Base-by-base conservation (phyloP, 306 rosid species). In the Quercus agrifolia region DNA sequence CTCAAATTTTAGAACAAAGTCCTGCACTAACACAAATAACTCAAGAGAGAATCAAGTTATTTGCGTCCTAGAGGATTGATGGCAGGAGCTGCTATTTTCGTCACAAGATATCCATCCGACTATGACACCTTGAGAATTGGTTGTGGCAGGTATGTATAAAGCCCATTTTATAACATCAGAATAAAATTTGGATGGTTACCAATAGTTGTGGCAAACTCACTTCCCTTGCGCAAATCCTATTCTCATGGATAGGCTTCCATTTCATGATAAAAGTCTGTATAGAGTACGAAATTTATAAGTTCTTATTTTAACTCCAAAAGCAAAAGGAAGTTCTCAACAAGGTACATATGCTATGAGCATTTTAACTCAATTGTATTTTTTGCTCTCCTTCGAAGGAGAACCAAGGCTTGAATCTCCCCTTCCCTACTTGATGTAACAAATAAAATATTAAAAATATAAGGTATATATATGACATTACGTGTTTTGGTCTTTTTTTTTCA, bases 401-500 rank as follows among this genome's bases (percentile, higher is more conserved):
- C 11, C 46, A 38, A 38, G 11, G 46, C 2, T 38, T 38, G 46
- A 38, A 8, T 38, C 11, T 38, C 11, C 46, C 11, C 11, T 38
- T 38, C 11, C 46, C 46, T 7, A 8, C 46, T 41, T 41, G 46
- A 0, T 41, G 46, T 41, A 41, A 2, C 12, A 41, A 41, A 41
- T 41, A 41, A 41, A 41, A 41, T 8, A 41, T 41, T 38, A 7
- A 41, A 41, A 38, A 2, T 7, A 41, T 2, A 41, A 41, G 46
- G 46, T 41, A 41, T 41, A 35, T 19, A 18, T 33, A 33, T 68
- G 17, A 66, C 71, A 35, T 19, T 33, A 68, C 6, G 17, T 3
- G 33, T 64, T 55, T 62, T 57, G 67, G 57, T 57, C 66, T 70
- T 61, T 41, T 11, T 23, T 38, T 76, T 84, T 70, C 91, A 95